A percentile compares a stretch with the other conserved stretches of the same genome.
Conservation (phyloP, 306 rosid genomes). For the Hippophae tibetana region DNA sequence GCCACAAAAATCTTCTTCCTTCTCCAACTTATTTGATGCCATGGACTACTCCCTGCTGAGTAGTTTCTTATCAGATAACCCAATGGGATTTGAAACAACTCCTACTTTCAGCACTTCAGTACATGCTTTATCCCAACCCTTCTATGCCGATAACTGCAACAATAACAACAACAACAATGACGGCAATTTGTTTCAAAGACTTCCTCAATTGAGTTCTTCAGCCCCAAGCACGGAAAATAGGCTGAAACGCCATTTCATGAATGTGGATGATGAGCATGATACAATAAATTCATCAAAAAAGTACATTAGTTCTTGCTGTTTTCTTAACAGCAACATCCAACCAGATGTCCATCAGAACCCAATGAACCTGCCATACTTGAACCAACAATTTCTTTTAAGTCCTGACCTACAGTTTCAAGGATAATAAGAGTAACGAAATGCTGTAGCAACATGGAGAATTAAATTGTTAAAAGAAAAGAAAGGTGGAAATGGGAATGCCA, state of each 20-base stretch:
- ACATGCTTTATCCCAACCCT: conserved; percentile 16
- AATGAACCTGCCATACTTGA: conserved; percentile 34
- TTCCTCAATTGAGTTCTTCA: conserved; percentile 20
- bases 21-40: conserved; percentile 47
- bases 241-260: conserved; percentile 34
- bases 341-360: conserved; percentile 26
- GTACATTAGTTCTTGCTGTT: conserved; percentile 28
- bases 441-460: too few species aligned
- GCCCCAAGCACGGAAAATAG: conserved; percentile 17
- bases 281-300: conserved; percentile 34
- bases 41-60: conserved; percentile 46
- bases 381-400: conserved; percentile 37
- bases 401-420: conserved; percentile 44
- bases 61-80: conserved; percentile 34
- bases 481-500: too few species aligned
- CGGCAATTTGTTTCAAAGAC: conserved; percentile 19
- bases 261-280: conserved; percentile 21
- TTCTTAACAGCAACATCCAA: conserved; percentile 21
- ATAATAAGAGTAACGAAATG: conserved; percentile 6
- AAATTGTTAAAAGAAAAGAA: too few species aligned
- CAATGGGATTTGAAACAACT: conserved; percentile 23
- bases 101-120: conserved; percentile 9
- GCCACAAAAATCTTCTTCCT: conserved; percentile 48
- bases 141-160: conserved; percentile 2
- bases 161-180: neutral